Evolutionary conservation across 2,329 filamentous ascomycete genomes (phyloP), one percentile per base, ranked within the genome.

Genomic region (Clonostachys rhizophaga): DNA sequence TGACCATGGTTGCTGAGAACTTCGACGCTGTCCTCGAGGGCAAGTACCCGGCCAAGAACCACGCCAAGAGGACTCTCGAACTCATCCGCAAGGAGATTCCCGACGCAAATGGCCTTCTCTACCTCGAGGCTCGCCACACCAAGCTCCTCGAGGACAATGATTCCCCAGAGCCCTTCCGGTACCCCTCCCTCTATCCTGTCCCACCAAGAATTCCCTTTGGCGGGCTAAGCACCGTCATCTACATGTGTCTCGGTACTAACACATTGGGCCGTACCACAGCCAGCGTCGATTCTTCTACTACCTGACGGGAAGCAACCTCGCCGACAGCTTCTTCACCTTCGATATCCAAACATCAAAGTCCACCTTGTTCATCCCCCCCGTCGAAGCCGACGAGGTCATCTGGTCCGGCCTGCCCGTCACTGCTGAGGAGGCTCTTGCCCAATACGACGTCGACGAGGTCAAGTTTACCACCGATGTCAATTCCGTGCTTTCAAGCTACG

Each of bases 281-380:
- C 91, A 96, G 69, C 88, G 91, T 52, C 86, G 94, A 47, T 89
- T 84, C 66, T 99, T 99, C 72, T 96, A 88, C 79, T 99, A 99
- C 68, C 76, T 97, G 41, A 92, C 89, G 20, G 94, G 94, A 56
- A 95, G 75, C 61, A 78, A 84, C 52, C 76, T 95, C 33, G 80
- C 91, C 49, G 91, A 96, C 66, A 86, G 86, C 58, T 84, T 85
- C 62, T 79, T 90, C 50, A 79, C 86, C 48, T 96, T 96, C 72
- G 86, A 96, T 54, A 85, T 95, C 49, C 73, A 79, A 42, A 76
- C 81, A 43, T 78, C 83, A 54, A 82, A 83, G 56, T 80, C 91
- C 39, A 95, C 86, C 4, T 82, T 99, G 43, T 99, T 91, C 71
- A 92, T 99, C 57, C 92, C 94, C 3, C 88, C 91, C 14, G 80